Evolutionary conservation across 306 rosid genomes (phyloP), one percentile per base, ranked within the genome.

Genomic region (Echinosophora koreensis): DNA sequence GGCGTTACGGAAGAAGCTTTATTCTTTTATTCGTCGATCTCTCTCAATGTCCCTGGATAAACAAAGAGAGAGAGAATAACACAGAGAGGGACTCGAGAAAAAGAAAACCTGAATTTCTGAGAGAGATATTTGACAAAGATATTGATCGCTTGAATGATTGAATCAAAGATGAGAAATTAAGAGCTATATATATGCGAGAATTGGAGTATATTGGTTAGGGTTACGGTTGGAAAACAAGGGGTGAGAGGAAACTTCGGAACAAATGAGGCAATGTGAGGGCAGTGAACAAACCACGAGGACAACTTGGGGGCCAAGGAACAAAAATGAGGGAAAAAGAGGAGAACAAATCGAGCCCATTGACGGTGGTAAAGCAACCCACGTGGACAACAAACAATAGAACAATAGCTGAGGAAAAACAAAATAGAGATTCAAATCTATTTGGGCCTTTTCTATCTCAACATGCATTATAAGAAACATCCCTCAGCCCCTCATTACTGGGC

Each of bases 1-100:
- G 28, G 3, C 16, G 4, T 1, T 5, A 66, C n/a, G 38, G 35
- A 44, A 76, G 82, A 44, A 44, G 50, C 50, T 69, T 57, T 47
- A 73, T 71, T 56, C 70, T 18, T 60, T 78, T 6, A 22, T 71
- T 8, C 18, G 2, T 66, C 6, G 7, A 46, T 54, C 85, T 32
- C 84, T 72, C 82, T 77, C 64, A 16, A 34, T 37, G 82, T 16
- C 66, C 46, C 64, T 47, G 3, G 56, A 35, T 28, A 28, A 71
- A 82, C 84, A 66, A 46, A 65, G 75, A 82, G 85, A 81, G 77
- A 32, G 2, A 42, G 35, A 3, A 3, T 2, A 46, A 10, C 0
- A 5, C 30, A 52, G 41, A 30, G 18, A 13, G 5, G 16, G 63
- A 38, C 66, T 27, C 5, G 8, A 14, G 12, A 28, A 34, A 34